Conservation (phyloP, 2,329 filamentous ascomycete species). For the Magnaporthales sp. region DNA sequence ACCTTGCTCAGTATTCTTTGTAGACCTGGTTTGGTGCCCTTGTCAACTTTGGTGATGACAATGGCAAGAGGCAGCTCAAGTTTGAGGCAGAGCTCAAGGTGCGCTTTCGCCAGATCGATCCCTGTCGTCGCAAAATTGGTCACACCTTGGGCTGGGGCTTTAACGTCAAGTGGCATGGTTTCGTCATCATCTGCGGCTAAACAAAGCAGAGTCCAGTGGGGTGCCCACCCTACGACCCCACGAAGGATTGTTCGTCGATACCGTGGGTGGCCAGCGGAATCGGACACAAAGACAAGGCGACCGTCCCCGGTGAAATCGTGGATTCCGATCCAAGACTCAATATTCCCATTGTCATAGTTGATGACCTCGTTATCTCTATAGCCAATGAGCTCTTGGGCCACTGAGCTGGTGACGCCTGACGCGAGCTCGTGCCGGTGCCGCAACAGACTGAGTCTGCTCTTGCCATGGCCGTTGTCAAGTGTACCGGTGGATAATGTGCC, state of each 20-base stretch:
- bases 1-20: conserved; percentile 64
- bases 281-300: conserved; percentile 78
- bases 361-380: conserved; percentile 58
- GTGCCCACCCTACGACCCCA: conserved; percentile 89
- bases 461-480: conserved; percentile 85
- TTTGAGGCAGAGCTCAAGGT: conserved; percentile 78
- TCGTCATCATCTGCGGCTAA: conserved; percentile 63
- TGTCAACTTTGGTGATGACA: conserved; percentile 83
- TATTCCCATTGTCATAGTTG: conserved; percentile 80
- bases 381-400: conserved; percentile 87
- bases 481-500: conserved; percentile 83
- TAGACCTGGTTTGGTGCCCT: conserved; percentile 66
- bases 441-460: conserved; percentile 77
- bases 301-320: conserved; percentile 68
- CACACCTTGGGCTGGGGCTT: background rate
- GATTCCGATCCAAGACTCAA: conserved; percentile 91
- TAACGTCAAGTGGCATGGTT: background rate
- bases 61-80: conserved; percentile 70
- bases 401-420: conserved; percentile 87
- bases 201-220: conserved; percentile 87
- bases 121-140: conserved; percentile 29
- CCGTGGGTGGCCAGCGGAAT: conserved; percentile 84
- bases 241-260: conserved; percentile 84
- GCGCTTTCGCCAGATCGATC: conserved; percentile 66
- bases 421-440: conserved; percentile 91